Conservation (phyloP, 2,329 filamentous ascomycete genomes). For the Fusarium clavum region DNA sequence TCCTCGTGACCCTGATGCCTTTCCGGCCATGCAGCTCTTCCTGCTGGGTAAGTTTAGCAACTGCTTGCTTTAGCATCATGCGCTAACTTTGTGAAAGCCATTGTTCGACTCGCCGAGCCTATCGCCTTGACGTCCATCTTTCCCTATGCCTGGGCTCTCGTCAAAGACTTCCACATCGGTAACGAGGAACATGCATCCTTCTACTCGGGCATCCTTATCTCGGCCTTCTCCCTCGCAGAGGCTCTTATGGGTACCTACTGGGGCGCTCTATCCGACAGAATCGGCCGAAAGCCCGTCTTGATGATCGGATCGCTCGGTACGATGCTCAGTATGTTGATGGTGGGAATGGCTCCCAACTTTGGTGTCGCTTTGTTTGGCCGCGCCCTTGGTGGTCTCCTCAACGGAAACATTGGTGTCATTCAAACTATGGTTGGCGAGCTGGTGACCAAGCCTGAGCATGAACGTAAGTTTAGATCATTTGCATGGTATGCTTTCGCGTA, state of each 20-base stretch:
- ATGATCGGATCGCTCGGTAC: conserved; percentile 85
- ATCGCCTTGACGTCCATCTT: conserved; percentile 95
- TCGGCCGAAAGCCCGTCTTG: conserved; percentile 87
- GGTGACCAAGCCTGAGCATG: conserved; percentile 84
- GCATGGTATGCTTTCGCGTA: neutral
- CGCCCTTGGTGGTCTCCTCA: conserved; percentile 82
- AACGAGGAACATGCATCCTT: conserved; percentile 81
- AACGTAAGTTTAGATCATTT: conserved; percentile 72
- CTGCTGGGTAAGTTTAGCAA: conserved; percentile 74
- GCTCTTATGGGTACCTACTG: conserved; percentile 88
- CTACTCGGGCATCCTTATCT: conserved; percentile 89
- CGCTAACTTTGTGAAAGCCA: conserved; percentile 65
- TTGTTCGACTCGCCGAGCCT: conserved; percentile 91
- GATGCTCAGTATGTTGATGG: conserved; percentile 82
- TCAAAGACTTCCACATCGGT: conserved; percentile 80
- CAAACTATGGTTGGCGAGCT: conserved; percentile 94
- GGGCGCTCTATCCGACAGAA: conserved; percentile 83
- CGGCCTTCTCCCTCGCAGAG: conserved; percentile 85
- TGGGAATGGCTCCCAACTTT: conserved; percentile 85
- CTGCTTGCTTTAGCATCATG: conserved; percentile 64
- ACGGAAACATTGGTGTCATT: conserved; percentile 91
- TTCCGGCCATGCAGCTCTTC: conserved; percentile 85
- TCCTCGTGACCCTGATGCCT: conserved; percentile 75
- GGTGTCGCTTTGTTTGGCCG: conserved; percentile 84
- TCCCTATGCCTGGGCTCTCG: conserved; percentile 88